phyloP scores from a whole-genome alignment of 1,284 basidiomycete genomes.

The Puccinia novopanici region DNA sequence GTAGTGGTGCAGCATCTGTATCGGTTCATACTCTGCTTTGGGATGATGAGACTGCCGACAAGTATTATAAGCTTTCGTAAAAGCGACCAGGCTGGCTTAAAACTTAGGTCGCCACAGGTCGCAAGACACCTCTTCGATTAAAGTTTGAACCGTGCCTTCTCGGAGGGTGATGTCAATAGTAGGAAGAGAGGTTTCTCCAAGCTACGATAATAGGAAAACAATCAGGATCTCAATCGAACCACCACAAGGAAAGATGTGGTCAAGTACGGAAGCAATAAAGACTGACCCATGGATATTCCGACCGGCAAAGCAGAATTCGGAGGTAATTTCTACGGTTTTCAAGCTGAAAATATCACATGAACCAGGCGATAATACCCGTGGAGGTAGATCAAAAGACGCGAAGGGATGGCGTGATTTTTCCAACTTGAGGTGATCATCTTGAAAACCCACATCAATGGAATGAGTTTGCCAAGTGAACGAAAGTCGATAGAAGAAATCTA shows the following conservation, averaged over 20 bases:
- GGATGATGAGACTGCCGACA: background rate
- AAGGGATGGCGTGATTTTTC: conserved; percentile 24
- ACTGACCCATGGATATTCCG: conserved; percentile 3
- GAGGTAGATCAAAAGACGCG: conserved; percentile 10
- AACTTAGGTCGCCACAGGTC: conserved; percentile 43
- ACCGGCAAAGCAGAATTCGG: conserved; percentile 28
- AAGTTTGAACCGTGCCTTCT: conserved; percentile 42
- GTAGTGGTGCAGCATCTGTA: background rate
- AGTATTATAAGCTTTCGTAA: background rate
- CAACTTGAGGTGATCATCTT: conserved; percentile 21
- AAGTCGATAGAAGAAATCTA: conserved; percentile 49
- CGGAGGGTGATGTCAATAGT: conserved; percentile 29
- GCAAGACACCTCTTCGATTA: conserved; percentile 37
- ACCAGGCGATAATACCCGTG: background rate
- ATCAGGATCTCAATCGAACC: background rate
- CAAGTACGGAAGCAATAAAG: background rate
- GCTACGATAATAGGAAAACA: conserved; percentile 2
- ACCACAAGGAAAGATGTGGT: background rate
- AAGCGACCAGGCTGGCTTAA: conserved; percentile 11
- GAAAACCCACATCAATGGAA: conserved; percentile 37
- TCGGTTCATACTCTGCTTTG: background rate
- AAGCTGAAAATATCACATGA: conserved; percentile 27
- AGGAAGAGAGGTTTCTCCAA: conserved; percentile 18
- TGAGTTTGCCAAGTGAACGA: conserved; percentile 30
- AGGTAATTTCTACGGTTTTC: conserved; percentile 20